Base-by-base conservation (phyloP, 2,329 filamentous ascomycete genomes). In the Cladophialophora chaetospira region DNA sequence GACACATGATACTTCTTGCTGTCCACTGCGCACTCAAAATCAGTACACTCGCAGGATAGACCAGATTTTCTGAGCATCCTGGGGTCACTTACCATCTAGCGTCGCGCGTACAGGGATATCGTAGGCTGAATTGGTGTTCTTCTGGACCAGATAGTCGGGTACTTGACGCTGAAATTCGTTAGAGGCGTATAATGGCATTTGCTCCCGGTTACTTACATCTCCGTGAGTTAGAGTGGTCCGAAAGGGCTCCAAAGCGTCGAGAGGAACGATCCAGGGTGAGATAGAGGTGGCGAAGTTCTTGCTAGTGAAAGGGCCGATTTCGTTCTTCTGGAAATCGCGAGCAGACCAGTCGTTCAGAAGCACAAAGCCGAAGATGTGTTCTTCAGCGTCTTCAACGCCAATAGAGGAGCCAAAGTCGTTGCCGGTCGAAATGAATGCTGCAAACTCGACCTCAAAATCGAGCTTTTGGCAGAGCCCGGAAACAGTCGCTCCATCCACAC, bases 321-420 rank as follows among this genome's bases (percentile, higher is more conserved):
- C 58, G 11, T 29, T 55, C 11, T 21, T 38, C 23, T 61, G 58
- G n/a, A 61, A 45, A 29, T 61, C 54, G 9, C 55, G 33, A 8
- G 55, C 58, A n/a, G 86, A 89, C 89, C 89, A 94, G 72, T 94
- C 89, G 65, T 94, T 94, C 79, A 94, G 81, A 53, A 94, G 73
- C 0, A 93, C 89, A 19, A 90, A 79, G 6, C 89, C 89, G 67
- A 94, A 94, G 25, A 94, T 79, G 66, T 85, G 79, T 17, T 88
- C 81, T 47, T 87, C 83, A 0, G 89, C 89, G 36, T 86, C 73
- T 2, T 76, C 73, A 19, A 92, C 80, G 1, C 76, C 71, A 19
- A 93, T 78, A 0, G 84, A 79, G 48, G 81, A 73, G 3, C 88
- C 88, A 65, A 89, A 75, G 1, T 78, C 71, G 65, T 87, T 91